Base-by-base conservation (phyloP, 257 asterid species). In the Scutellaria baicalensis region DNA sequence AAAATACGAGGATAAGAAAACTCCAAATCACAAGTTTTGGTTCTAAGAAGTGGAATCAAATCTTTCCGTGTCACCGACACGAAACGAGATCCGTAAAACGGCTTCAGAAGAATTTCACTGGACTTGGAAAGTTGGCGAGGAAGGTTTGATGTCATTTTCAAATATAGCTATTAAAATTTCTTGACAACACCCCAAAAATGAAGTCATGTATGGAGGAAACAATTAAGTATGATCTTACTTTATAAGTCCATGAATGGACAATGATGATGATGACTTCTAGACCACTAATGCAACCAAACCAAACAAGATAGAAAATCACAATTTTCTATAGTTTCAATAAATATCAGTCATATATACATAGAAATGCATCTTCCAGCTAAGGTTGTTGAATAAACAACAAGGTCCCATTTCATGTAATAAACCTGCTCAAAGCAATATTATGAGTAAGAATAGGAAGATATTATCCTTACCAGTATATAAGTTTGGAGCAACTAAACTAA, bases 401-500 rank as follows among this genome's bases (percentile, higher is more conserved):
- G 80, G 77, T 44, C 75, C 75, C 73, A 75, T 71, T 60, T 74
- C 58, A 42, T 44, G 16, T 50, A 40, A 49, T 13, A 38, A 50
- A 47, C 43, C n/a, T n/a, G n/a, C n/a, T n/a, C n/a, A n/a, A n/a
- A n/a, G n/a, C n/a, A n/a, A n/a, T n/a, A n/a, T 39, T 54, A 23
- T 42, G 21, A 18, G 9, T 33, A 7, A 21, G 21, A 56, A 39
- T 54, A 47, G 67, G 72, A 23, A 62, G 69, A 58, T 17, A 39
- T 45, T 59, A 44, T 9, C 43, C 18, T 31, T 35, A 33, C 9
- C 4, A 27, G 33, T n/a, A 43, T 33, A 59, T 33, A 68, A 51
- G 39, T 65, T 11, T 1, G 39, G 21, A 57, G 66, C 69, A 58
- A 75, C 74, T 68, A 76, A 58, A 75, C 74, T 68, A 76, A 64